Conservation (phyloP, 1,284 basidiomycete species). For the Marasmius tenuissimus region DNA sequence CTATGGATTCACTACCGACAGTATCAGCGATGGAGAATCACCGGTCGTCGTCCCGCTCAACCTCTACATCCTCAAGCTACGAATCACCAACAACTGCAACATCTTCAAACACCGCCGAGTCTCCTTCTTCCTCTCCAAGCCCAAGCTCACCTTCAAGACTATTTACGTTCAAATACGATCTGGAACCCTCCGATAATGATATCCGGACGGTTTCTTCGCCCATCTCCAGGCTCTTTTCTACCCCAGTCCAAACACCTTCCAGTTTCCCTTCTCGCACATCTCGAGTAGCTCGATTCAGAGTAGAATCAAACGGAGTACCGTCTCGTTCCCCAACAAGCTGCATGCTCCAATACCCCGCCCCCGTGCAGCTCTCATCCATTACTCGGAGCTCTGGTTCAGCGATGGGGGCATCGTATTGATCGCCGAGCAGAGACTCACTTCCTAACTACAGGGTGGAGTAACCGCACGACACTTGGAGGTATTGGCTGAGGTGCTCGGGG, state of each 20-base stretch:
- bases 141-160: background rate
- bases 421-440: slow-evolving; percentile 27
- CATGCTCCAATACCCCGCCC: background rate
- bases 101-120: too few species aligned
- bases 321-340: background rate
- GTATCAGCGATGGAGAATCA: background rate
- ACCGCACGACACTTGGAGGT: slow-evolving; percentile 43
- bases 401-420: slow-evolving; percentile 43
- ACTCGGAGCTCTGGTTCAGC: slow-evolving; percentile 32
- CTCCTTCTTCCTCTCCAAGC: too few species aligned
- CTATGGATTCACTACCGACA: background rate
- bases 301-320: slow-evolving; percentile 1
- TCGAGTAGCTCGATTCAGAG: too few species aligned
- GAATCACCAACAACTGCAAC: background rate
- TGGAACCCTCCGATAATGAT: background rate
- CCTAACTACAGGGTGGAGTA: slow-evolving; percentile 42
- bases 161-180: background rate
- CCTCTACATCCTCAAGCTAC: slow-evolving; percentile 21
- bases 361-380: background rate
- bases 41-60: slow-evolving; percentile 14
- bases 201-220: background rate
- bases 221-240: background rate
- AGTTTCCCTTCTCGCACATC: slow-evolving; percentile 20
- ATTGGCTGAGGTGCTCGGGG: slow-evolving; percentile 36
- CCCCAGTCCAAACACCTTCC: slow-evolving; percentile 6